Evolutionary conservation across 2,329 filamentous ascomycete genomes (phyloP).

Genomic region (Sporothrix globosa): DNA sequence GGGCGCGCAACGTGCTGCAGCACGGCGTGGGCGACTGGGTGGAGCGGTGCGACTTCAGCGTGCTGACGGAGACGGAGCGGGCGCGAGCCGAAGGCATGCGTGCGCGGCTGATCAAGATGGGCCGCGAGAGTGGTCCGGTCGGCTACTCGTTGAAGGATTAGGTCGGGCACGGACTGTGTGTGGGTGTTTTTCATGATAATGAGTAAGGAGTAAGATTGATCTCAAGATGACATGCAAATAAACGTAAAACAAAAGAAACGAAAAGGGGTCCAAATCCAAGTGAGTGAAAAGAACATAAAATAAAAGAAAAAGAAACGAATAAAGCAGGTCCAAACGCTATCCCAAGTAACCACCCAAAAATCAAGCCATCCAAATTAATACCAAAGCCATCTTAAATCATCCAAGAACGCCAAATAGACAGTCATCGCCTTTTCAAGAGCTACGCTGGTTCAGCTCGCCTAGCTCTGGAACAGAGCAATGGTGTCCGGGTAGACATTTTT

Average conservation of each 20-base stretch:
- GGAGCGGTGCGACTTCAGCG: conserved; percentile 58
- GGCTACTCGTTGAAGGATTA: conserved; percentile 65
- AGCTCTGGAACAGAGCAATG: conserved; percentile 42
- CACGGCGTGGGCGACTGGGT: conserved; percentile 73
- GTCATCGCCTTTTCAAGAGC: not conserved
- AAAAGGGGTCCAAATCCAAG: not conserved
- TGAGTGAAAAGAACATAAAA: not conserved
- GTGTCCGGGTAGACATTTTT: conserved; percentile 47
- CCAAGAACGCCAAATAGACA: not conserved
- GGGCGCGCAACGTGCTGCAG: conserved; percentile 74
- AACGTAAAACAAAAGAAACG: not conserved
- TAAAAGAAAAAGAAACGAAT: not conserved
- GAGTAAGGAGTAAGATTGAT: not conserved
- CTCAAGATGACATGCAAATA: not conserved
- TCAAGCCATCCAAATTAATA: not conserved
- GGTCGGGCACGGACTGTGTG: conserved; percentile 29
- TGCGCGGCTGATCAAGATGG: conserved; percentile 63
- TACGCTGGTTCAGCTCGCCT: not conserved
- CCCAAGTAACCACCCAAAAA: too few species aligned
- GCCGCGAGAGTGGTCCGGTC: conserved; percentile 61
- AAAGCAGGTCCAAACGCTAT: not conserved
- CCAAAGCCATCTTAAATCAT: not conserved
- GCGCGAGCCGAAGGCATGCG: conserved; percentile 66
- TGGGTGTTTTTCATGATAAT: not conserved
- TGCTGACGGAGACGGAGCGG: conserved; percentile 45